Evolutionary conservation across 768 basidiomycete genomes (phyloP).

Genomic region (Mycena filopes): DNA sequence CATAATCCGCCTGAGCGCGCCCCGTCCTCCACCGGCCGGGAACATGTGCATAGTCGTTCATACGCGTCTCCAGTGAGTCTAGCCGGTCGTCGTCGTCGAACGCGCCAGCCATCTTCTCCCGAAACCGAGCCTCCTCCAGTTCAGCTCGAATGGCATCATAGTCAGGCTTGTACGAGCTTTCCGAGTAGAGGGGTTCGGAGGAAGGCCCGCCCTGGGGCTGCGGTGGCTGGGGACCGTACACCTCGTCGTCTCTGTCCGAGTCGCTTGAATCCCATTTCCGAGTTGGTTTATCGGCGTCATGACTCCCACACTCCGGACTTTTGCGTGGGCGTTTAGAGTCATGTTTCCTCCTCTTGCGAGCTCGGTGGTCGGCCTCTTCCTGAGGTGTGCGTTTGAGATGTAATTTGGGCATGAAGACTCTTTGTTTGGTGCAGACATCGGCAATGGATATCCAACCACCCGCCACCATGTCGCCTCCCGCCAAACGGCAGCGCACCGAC

Average conservation of each 20-base stretch:
- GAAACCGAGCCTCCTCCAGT: constrained; percentile 72
- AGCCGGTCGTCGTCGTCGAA: constrained; percentile 78
- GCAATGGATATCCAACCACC: not conserved
- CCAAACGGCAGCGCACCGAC: not conserved
- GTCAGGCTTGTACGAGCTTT: constrained; percentile 47
- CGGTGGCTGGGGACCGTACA: constrained; percentile 36
- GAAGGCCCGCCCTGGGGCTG: constrained; percentile 22
- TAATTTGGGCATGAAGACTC: constrained; percentile 58
- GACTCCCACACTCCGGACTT: constrained; percentile 11
- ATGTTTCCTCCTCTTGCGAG: constrained; percentile 48
- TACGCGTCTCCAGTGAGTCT: constrained; percentile 67
- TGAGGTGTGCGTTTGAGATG: constrained; percentile 72
- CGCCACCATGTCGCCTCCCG: not conserved
- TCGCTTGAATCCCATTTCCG: constrained; percentile 64
- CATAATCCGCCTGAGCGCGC: constrained; percentile 36
- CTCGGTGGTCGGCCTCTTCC: constrained; percentile 60
- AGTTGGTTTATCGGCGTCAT: constrained; percentile 38
- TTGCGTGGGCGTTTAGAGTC: constrained; percentile 41
- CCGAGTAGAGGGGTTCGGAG: constrained; percentile 33
- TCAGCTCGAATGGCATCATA: constrained; percentile 62
- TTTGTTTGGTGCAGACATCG: not conserved
- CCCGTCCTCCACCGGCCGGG: constrained; percentile 73
- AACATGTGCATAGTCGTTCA: constrained; percentile 78
- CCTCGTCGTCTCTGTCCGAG: constrained; percentile 45
- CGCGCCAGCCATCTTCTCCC: constrained; percentile 78